Evolutionary conservation across 164 flowering plant species (phyloP).

Genomic region (Magnolia sinica): DNA sequence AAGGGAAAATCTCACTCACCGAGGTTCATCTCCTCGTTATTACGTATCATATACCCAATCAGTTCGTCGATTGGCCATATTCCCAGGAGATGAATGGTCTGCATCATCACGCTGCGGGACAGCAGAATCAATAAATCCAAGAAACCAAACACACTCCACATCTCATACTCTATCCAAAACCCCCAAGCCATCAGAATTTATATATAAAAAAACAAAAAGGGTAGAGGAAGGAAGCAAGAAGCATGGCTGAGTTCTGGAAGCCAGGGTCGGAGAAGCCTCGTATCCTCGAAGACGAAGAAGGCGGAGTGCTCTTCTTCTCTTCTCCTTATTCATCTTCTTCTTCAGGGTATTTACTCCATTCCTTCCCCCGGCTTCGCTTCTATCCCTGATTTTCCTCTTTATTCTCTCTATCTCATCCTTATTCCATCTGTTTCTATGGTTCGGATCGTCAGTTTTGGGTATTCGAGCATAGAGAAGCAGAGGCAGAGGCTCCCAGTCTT

Average conservation of each 20-base stretch:
- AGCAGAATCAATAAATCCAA: too few species aligned
- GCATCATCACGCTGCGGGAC: too few species aligned
- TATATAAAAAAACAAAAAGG: too few species aligned
- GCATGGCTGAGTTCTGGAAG: constrained; percentile 81
- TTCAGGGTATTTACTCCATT: constrained; percentile 27
- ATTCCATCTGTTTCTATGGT: too few species aligned
- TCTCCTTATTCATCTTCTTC: constrained; percentile 53
- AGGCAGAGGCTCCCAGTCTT: constrained; percentile 87
- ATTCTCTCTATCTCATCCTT: not conserved
- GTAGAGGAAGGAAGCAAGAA: not conserved
- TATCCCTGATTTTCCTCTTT: not conserved
- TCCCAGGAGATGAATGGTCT: too few species aligned
- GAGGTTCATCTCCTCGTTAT: too few species aligned
- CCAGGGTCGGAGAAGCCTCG: constrained; percentile 88
- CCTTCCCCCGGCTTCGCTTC: not conserved
- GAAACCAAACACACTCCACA: too few species aligned
- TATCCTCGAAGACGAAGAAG: constrained; percentile 87
- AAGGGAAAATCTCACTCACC: too few species aligned
- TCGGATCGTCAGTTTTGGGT: constrained; percentile 41
- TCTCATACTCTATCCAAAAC: too few species aligned
- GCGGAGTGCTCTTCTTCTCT: constrained; percentile 69
- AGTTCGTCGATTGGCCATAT: too few species aligned
- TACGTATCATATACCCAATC: too few species aligned
- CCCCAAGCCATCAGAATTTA: too few species aligned
- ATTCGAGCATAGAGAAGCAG: constrained; percentile 62